Conservation (phyloP, 176 grass and related monocot genomes). For the Zoysia japonica region DNA sequence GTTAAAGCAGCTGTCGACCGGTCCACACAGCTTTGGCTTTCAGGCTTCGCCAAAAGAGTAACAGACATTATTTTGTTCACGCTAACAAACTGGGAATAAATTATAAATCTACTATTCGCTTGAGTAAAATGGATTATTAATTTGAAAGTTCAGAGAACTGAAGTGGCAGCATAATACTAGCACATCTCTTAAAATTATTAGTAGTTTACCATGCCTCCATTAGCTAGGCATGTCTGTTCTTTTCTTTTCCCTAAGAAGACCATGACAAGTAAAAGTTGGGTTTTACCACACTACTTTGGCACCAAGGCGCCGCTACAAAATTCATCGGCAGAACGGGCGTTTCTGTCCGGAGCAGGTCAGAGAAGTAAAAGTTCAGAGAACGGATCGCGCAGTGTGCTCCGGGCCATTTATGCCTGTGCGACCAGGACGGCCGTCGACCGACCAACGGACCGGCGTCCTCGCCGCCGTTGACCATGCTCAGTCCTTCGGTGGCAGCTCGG, state of each 20-base stretch:
- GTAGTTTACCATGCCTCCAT: not conserved
- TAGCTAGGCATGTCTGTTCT: not conserved
- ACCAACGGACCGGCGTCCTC: slow-evolving; percentile 51
- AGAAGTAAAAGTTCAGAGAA: too few relatives aligned
- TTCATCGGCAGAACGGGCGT: too few relatives aligned
- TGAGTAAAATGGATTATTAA: not conserved
- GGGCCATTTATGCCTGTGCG: slow-evolving; percentile 34
- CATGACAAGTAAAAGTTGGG: not conserved
- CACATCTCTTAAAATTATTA: not conserved
- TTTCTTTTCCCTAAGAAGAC: not conserved
- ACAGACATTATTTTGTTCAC: not conserved
- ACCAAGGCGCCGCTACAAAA: too few relatives aligned
- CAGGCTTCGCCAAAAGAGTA: too few relatives aligned
- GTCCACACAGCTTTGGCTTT: slow-evolving; percentile 3
- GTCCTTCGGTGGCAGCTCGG: slow-evolving; percentile 24
- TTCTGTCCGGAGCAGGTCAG: too few relatives aligned
- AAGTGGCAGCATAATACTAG: not conserved
- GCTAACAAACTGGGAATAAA: not conserved
- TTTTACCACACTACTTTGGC: not conserved
- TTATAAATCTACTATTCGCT: too few relatives aligned
- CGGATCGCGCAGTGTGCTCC: slow-evolving; percentile 29
- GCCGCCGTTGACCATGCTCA: slow-evolving; percentile 48
- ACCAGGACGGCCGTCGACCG: slow-evolving; percentile 34
- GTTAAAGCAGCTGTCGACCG: slow-evolving; percentile 13
- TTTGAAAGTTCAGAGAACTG: not conserved